These are phyloP conservation scores for Rhodotorula diobovata DNA, from an alignment of 768 basidiomycete genomes.

Conservation along the genomic window DNA sequence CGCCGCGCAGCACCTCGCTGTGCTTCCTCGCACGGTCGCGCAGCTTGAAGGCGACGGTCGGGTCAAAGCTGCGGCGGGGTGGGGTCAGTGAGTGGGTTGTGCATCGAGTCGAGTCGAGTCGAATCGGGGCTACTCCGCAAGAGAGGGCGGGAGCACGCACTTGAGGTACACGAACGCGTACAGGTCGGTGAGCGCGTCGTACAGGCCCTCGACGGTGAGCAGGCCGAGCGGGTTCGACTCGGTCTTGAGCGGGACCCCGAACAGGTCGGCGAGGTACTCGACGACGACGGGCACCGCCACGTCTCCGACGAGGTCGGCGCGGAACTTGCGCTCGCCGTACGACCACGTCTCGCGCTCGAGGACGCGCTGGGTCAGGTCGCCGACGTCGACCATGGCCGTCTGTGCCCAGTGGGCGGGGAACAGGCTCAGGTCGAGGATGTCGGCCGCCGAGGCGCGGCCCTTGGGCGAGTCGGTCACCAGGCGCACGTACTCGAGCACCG, in stretches of 20 bases:
- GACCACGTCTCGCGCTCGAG: constrained; percentile 17
- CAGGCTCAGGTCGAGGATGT: not conserved
- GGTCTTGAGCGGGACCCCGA: constrained; percentile 30
- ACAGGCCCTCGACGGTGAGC: constrained; percentile 11
- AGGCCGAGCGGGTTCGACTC: constrained; percentile 22
- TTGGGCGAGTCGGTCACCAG: not conserved
- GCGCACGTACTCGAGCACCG: not conserved
- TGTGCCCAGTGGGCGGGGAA: constrained; percentile 12
- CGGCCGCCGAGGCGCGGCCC: not conserved
- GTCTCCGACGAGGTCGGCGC: constrained; percentile 62
- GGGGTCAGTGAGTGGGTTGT: not conserved
- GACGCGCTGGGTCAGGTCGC: not conserved
- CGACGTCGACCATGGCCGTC: not conserved
- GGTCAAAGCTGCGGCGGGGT: constrained; percentile 9
- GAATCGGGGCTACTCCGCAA: not conserved
- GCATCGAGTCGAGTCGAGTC: no score
- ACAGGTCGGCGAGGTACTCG: constrained; percentile 12
- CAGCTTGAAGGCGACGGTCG: constrained; percentile 18
- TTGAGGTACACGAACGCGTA: constrained; percentile 23
- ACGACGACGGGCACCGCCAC: constrained; percentile 63
- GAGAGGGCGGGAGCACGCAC: not conserved
- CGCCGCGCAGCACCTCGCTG: not conserved
- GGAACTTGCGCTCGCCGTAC: constrained; percentile 44
- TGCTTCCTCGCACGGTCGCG: constrained; percentile 14
- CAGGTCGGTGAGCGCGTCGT: constrained; percentile 21